Conservation (phyloP, 768 basidiomycete species). For the Amanita pallidorosea region DNA sequence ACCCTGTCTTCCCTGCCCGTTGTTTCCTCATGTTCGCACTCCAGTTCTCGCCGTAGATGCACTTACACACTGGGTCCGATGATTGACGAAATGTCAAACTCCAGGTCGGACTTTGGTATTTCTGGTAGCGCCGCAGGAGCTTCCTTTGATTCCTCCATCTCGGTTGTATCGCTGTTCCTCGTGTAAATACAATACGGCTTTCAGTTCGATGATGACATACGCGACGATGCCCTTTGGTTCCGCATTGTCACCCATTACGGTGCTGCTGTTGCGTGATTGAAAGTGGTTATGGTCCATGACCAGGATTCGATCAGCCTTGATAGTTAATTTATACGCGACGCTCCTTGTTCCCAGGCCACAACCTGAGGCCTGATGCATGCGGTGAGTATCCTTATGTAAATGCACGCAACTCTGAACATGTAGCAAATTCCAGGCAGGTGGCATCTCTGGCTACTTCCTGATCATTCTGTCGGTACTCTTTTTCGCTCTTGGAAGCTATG, state of each 20-base stretch:
- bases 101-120: constrained; percentile 38
- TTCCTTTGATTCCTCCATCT: constrained; percentile 14
- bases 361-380: constrained; percentile 1
- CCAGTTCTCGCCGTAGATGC: constrained; percentile 11
- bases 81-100: constrained; percentile 33
- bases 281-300: neutral
- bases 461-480: constrained; percentile 37
- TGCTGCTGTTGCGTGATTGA: neutral
- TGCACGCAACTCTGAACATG: neutral
- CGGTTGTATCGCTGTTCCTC: constrained; percentile 2
- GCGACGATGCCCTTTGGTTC: constrained; percentile 13
- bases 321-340: neutral
- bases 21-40: constrained; percentile 5
- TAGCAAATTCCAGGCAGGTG: neutral
- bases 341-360: constrained; percentile 2
- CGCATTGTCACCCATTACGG: neutral
- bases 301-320: neutral
- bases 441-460: constrained; percentile 30
- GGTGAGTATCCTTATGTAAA: neutral
- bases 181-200: neutral
- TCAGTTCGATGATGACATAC: constrained; percentile 2
- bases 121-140: constrained; percentile 23
- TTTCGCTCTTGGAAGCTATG: constrained; percentile 49
- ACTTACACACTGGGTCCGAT: constrained; percentile 40
- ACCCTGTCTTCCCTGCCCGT: constrained; percentile 33